phyloP scores from a whole-genome alignment of 1,139 yeast species.

The Candida albicans region DNA sequence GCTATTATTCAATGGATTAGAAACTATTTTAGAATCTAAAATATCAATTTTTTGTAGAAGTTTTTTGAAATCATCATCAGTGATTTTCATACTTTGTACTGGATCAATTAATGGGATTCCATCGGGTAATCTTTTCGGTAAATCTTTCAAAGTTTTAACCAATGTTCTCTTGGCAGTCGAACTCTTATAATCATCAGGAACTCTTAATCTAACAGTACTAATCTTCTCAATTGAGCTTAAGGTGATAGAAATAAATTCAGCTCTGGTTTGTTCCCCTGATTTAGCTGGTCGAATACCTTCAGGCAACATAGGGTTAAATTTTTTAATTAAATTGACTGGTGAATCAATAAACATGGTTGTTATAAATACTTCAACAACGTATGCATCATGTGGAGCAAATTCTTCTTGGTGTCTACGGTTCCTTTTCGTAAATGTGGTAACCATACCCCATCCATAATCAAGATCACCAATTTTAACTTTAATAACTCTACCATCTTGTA shows the following conservation, averaged over 20 bases:
- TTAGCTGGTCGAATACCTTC: conserved; percentile 86
- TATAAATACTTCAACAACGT: conserved; percentile 82
- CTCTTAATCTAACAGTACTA: conserved; percentile 75
- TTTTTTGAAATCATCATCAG: conserved; percentile 70
- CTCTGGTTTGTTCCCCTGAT: conserved; percentile 67
- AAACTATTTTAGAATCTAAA: conserved; percentile 66
- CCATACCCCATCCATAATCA: conserved; percentile 96
- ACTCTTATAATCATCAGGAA: conserved; percentile 79
- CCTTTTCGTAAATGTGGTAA: conserved; percentile 74
- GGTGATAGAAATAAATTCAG: conserved; percentile 83
- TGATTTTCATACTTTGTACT: conserved; percentile 85
- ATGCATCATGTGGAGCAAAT: conserved; percentile 80
- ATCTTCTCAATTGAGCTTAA: conserved; percentile 71
- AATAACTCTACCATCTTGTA: conserved; percentile 86
- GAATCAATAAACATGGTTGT: conserved; percentile 76
- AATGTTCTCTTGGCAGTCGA: conserved; percentile 71
- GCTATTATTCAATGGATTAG: conserved; percentile 71
- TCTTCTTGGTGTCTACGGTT: conserved; percentile 40
- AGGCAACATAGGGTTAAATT: conserved; percentile 72
- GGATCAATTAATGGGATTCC: conserved; percentile 92
- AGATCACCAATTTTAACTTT: conserved; percentile 57
- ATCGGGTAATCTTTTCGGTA: conserved; percentile 80
- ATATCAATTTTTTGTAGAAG: conserved; percentile 78
- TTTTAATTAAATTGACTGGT: conserved; percentile 69
- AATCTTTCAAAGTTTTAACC: conserved; percentile 75